Base-by-base conservation (phyloP, 2,329 filamentous ascomycete genomes). In the Exserohilum turcica region DNA sequence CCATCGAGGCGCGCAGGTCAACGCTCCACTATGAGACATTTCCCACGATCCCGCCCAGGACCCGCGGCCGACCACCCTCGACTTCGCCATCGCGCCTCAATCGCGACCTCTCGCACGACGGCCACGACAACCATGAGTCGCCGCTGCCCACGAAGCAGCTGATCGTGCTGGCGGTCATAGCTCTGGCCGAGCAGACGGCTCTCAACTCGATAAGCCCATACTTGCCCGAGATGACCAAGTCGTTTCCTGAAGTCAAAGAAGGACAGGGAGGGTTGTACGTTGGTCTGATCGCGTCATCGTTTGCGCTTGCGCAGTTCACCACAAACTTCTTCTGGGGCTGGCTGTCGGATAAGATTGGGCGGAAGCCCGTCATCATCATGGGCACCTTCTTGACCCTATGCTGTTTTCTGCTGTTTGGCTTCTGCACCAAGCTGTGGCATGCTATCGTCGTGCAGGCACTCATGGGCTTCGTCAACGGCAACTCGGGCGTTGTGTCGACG, bases 181-280 rank as follows among this genome's bases (percentile, higher is more conserved):
- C 92, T 6, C 82, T 99, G 18, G 89, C 90, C 48, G 94, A 99
- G 73, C 94, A 99, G 79, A 97, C 93, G 0, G 94, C 94, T 0
- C 83, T 99, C 70, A 99, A 99, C 75, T 96, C 92, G 18, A 97
- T 99, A 67, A 90, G 89, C 9, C 94, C 94, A 1, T 99, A 99
- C 74, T 84, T 99, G 1, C 94, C 94, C 0, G 85, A 92, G 64
- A 97, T 99, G 93, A 87, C 92, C 1, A 84, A 86, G 18, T 86
- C 86, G 1, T 97, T 97, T 71, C 89, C 91, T 1, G 90, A 90
- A 57, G 87, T 97, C 16, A 83, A 88, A 16, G 76, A 82, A 1
- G 81, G 80, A 5, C 80, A 92, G 64, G 88, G 89, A 28, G 94
- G 93, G 1, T 72, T 97, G 36, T 97, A 96, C 71, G 92, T 97